Conservation (phyloP, 225 moss, liverwort and hornwort species). For the Ulota crispa region DNA sequence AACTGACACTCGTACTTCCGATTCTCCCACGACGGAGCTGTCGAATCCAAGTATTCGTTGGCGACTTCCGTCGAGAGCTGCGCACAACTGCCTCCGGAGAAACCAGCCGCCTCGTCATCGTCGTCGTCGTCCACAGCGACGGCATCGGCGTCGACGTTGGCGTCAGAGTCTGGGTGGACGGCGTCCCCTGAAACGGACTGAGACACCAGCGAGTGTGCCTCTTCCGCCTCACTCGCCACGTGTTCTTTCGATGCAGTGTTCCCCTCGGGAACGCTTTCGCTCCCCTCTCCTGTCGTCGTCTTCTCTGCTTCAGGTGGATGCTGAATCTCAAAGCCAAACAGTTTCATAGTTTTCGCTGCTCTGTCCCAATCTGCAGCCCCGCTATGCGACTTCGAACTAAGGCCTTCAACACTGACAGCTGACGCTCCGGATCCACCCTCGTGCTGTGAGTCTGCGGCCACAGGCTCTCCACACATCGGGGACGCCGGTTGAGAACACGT, state of each 20-base stretch:
- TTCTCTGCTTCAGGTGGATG: slow-evolving; percentile 41
- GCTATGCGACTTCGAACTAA: slow-evolving; percentile 11
- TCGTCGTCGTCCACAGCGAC: slow-evolving; percentile 23
- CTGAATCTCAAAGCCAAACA: slow-evolving; percentile 81
- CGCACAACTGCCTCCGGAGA: slow-evolving; percentile 36
- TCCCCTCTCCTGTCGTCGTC: slow-evolving; percentile 17
- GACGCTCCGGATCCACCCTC: slow-evolving; percentile 25
- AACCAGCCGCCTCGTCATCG: slow-evolving; percentile 21
- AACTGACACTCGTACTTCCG: slow-evolving; percentile 95
- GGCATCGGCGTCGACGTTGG: slow-evolving; percentile 20
- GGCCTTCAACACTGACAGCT: slow-evolving; percentile 17
- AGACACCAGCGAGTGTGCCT: slow-evolving; percentile 31
- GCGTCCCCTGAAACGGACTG: slow-evolving; percentile 15
- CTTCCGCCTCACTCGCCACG: slow-evolving; percentile 23
- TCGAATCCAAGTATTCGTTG: slow-evolving; percentile 60
- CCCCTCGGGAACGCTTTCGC: slow-evolving; percentile 6
- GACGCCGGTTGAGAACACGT: slow-evolving; percentile 18
- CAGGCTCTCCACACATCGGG: not conserved
- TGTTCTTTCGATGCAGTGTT: slow-evolving; percentile 9
- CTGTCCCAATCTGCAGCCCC: slow-evolving; percentile 24
- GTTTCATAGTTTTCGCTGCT: slow-evolving; percentile 53
- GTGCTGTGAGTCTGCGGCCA: not conserved
- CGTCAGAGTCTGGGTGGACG: not conserved
- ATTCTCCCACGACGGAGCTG: slow-evolving; percentile 68
- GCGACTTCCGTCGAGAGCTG: slow-evolving; percentile 50